These are phyloP conservation scores for Chenopodium berlandieri DNA, from an alignment of 148 eudicot genomes.

Conservation along the genomic window DNA sequence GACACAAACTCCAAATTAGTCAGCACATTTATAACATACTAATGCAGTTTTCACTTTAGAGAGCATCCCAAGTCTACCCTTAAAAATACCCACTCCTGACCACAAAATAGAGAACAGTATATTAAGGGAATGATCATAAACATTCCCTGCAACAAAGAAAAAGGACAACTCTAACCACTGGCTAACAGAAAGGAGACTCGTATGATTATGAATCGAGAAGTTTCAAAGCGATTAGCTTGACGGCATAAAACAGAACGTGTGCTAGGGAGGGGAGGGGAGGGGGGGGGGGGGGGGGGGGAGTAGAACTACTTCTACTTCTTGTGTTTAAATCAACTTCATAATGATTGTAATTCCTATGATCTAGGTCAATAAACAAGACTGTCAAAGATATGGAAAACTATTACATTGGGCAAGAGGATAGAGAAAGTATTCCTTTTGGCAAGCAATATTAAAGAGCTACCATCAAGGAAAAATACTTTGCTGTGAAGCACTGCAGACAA, in stretches of 20 bases:
- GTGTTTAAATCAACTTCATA: too few relatives aligned
- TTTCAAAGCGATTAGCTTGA: neutral
- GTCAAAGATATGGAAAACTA: too few relatives aligned
- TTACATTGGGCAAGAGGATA: too few relatives aligned
- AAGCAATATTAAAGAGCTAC: too few relatives aligned
- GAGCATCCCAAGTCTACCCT: neutral
- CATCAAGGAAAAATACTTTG: too few relatives aligned
- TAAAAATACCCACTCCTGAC: neutral
- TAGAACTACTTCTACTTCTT: neutral
- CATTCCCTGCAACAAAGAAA: neutral
- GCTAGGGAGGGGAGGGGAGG: too few relatives aligned
- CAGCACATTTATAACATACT: neutral
- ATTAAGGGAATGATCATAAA: neutral
- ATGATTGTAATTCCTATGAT: too few relatives aligned
- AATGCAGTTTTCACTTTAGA: neutral
- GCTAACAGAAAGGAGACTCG: neutral
- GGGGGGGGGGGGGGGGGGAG: neutral
- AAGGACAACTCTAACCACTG: neutral
- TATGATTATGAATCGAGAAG: too few relatives aligned
- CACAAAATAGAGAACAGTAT: neutral
- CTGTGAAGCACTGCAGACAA: too few relatives aligned
- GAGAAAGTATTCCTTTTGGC: too few relatives aligned
- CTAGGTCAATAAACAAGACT: too few relatives aligned
- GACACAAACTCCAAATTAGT: conserved; percentile 13
- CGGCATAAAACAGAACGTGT: neutral